Evolutionary conservation across 1,139 yeast genomes (phyloP).

Genomic region (Eremothecium cymbalariae): DNA sequence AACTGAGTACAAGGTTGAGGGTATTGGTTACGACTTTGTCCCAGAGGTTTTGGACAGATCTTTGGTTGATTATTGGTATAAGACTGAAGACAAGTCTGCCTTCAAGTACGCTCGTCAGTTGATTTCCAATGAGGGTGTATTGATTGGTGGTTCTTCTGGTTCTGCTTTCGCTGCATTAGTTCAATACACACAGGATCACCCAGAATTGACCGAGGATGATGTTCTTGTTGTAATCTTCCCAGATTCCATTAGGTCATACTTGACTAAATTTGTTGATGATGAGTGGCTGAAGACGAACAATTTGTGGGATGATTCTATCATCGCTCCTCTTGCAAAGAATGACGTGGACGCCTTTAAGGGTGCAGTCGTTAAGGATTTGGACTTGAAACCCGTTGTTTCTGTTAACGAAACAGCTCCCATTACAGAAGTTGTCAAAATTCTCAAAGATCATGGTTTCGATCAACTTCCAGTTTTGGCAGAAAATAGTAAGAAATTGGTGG

Average conservation of each 20-base stretch:
- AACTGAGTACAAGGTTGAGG: conserved; percentile 74
- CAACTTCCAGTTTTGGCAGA: conserved; percentile 70
- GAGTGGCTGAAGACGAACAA: conserved; percentile 86
- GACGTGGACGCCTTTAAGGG: conserved; percentile 43
- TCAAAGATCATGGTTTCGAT: conserved; percentile 74
- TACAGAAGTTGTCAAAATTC: conserved; percentile 58
- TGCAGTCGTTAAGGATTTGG: conserved; percentile 60
- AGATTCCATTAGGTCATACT: conserved; percentile 79
- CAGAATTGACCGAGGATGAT: conserved; percentile 60
- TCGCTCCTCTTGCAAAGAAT: conserved; percentile 31
- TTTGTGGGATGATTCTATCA: conserved; percentile 47
- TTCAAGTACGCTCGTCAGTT: conserved; percentile 76
- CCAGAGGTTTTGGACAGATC: conserved; percentile 72
- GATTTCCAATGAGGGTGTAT: conserved; percentile 76
- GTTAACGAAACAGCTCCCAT: conserved; percentile 57
- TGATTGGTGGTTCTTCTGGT: conserved; percentile 87
- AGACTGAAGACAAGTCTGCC: conserved; percentile 77
- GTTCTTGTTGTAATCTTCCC: conserved; percentile 78
- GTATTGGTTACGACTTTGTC: conserved; percentile 84
- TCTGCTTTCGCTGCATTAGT: conserved; percentile 78
- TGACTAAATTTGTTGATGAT: conserved; percentile 83
- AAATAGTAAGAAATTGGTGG: conserved; percentile 53
- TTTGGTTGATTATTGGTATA: conserved; percentile 71
- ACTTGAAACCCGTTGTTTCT: conserved; percentile 75
- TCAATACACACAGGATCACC: conserved; percentile 54